A percentile compares a stretch with the other conserved stretches of the same genome.
Conservation (phyloP, 306 rosid species). For the Senna siamea region DNA sequence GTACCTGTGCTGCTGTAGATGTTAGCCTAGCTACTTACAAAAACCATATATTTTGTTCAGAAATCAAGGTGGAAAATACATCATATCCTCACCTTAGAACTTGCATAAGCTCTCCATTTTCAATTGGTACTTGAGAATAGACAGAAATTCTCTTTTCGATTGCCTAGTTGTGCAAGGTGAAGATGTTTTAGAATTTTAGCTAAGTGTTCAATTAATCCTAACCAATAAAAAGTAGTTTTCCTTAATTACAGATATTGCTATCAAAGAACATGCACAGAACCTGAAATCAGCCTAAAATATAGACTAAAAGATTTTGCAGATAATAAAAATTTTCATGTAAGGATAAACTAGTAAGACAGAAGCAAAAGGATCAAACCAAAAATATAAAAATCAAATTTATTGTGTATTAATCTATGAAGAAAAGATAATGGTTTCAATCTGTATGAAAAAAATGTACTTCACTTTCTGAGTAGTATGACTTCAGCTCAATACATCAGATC, state of each 20-base stretch:
- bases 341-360: background rate
- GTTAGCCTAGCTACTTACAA: conserved; percentile 62
- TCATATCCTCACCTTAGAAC: conserved; percentile 76
- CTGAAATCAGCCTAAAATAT: too few species aligned
- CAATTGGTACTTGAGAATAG: conserved; percentile 88
- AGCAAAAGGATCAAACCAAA: background rate
- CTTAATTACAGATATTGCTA: background rate
- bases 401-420: background rate
- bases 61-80: conserved; percentile 29
- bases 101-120: conserved; percentile 95
- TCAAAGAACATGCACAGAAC: background rate
- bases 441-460: background rate
- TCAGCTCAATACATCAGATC: background rate
- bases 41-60: conserved; percentile 31
- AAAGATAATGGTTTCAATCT: background rate
- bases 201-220: conserved; percentile 19
- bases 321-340: conserved; percentile 5
- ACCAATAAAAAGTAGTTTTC: background rate
- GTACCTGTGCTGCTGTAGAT: conserved; percentile 94
- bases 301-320: background rate
- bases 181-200: conserved; percentile 37
- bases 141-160: conserved; percentile 94
- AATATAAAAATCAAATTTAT: background rate
- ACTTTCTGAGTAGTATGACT: too few species aligned
- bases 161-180: conserved; percentile 63